Base-by-base conservation (phyloP, 805 yeast genomes). In the Yamadazyma laniorum region DNA sequence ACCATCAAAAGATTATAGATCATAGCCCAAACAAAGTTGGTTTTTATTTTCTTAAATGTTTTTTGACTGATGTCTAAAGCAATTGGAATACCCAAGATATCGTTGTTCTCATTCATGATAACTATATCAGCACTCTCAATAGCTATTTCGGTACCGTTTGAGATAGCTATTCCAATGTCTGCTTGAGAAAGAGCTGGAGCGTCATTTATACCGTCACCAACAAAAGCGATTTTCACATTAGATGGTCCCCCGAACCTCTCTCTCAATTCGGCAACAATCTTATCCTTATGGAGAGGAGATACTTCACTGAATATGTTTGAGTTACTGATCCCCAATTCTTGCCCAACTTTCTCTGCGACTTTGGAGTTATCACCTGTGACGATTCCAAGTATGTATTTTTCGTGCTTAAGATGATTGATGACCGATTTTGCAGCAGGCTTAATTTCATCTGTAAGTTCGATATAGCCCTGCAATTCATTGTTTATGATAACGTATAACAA, bases 141-240 rank as follows among this genome's bases (percentile, higher is more conserved):
- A 1, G 99, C 98, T 49, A 93, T 86, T 53, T 93, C 98, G 0
- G 98, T 86, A 4, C 98, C 96, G 0, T 95, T 77, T 7, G 95
- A 82, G 41, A 95, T 79, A 8, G 98, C 93, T 51, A 95, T 79
- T 17, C 99, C 99, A 14, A 93, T 63, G 48, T 89, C 87, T 1
- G 96, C 85, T 39, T 83, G 75, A 1, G 87, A 95, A 39, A 93
- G 72, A 0, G 98, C 98, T 0, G 99, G 97, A 0, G 98, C 95
- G 58, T 93, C 99, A 59, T 93, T 93, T 48, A 93, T 86, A 43
- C 99, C 99, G 63, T 93, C 99, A 26, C 99, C 99, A 16, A 93
- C 82, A 70, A 95, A 89, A 5, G 90, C 91, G 29, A 93, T 82
- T 3, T 63, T 60, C 3, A 56, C 63, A 31, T 63, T 56, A 9